Evolutionary conservation across 1,139 yeast species (phyloP).

Genomic region (Hyphopichia fennica): DNA sequence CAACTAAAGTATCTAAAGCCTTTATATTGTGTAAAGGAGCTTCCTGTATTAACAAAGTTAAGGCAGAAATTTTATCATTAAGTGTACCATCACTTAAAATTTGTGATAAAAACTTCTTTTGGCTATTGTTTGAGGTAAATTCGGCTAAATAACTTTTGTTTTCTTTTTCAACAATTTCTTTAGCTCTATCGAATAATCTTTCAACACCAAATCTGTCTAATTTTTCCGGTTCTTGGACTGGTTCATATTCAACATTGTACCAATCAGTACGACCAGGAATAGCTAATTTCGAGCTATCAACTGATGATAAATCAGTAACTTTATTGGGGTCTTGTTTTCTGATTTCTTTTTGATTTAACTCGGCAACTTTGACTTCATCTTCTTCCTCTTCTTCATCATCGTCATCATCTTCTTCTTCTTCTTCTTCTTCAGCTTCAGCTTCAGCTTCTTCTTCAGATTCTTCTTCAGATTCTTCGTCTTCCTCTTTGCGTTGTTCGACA

Average conservation of each 20-base stretch:
- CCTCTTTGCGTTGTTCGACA: slow-evolving; percentile 28
- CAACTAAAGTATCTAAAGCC: slow-evolving; percentile 74
- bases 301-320: slow-evolving; percentile 53
- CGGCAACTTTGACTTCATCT: slow-evolving; percentile 6
- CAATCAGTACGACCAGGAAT: slow-evolving; percentile 73
- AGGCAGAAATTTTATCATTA: slow-evolving; percentile 92
- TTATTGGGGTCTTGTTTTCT: slow-evolving; percentile 33
- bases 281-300: slow-evolving; percentile 54
- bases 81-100: slow-evolving; percentile 91
- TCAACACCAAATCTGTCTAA: slow-evolving; percentile 52
- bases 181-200: slow-evolving; percentile 65
- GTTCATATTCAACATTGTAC: slow-evolving; percentile 52
- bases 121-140: slow-evolving; percentile 78
- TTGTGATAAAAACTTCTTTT: slow-evolving; percentile 85
- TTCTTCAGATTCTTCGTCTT: slow-evolving; percentile 11
- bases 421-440: slow-evolving; percentile 15
- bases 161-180: slow-evolving; percentile 64
- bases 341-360: slow-evolving; percentile 6
- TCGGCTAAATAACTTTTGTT: slow-evolving; percentile 73
- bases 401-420: slow-evolving; percentile 6
- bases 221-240: slow-evolving; percentile 43
- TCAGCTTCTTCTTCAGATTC: slow-evolving; percentile 15
- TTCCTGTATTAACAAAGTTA: slow-evolving; percentile 89
- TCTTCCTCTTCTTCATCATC: slow-evolving; percentile 16
- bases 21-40: slow-evolving; percentile 89